Evolutionary conservation across 331 rosid species (phyloP).

Genomic region (Quercus tomentella): DNA sequence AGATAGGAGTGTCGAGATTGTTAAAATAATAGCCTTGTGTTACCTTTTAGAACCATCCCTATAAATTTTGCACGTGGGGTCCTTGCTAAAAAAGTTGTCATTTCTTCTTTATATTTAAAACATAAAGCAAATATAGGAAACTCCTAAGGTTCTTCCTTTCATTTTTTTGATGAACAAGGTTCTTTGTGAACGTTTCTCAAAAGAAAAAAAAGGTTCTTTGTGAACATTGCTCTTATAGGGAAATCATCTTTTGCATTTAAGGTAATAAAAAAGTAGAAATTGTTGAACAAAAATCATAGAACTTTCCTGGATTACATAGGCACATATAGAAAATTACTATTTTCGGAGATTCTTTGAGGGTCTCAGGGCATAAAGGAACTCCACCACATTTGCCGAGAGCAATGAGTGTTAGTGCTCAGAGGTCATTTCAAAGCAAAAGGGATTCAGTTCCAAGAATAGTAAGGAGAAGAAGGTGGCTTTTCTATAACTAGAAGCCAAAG

Average conservation of each 20-base stretch:
- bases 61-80: slow-evolving; percentile 5
- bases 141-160: neutral
- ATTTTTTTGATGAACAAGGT: no score
- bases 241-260: slow-evolving; percentile 23
- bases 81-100: slow-evolving; percentile 7
- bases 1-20: rapidly evolving
- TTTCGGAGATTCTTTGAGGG: slow-evolving; percentile 19
- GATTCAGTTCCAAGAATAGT: slow-evolving; percentile 32
- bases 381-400: slow-evolving; percentile 20
- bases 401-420: slow-evolving; percentile 6
- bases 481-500: slow-evolving; percentile 22
- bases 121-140: neutral
- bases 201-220: neutral
- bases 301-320: slow-evolving; percentile 10
- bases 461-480: slow-evolving; percentile 11
- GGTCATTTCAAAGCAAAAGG: slow-evolving; percentile 28
- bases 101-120: neutral
- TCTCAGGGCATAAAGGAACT: slow-evolving; percentile 40
- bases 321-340: neutral
- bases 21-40: neutral
- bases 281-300: slow-evolving; percentile 7
- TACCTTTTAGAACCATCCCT: neutral
- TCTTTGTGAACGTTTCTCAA: neutral
- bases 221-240: neutral
- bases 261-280: slow-evolving; percentile 21